phyloP scores from a whole-genome alignment of 768 basidiomycete species.

The Mycena indigotica region DNA sequence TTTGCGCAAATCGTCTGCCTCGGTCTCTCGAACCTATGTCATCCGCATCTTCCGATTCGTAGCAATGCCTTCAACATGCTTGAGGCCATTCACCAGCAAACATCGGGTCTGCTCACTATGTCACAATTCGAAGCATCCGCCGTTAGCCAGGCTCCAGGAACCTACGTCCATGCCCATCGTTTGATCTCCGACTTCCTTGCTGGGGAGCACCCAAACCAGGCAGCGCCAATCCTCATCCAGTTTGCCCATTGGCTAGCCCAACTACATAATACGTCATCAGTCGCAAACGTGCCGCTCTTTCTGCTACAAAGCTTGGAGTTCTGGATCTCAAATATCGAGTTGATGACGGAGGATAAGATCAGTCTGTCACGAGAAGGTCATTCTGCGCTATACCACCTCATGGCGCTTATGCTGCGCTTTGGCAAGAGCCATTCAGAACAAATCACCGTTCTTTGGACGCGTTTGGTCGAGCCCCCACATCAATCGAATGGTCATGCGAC shows the following conservation, averaged over 20 bases:
- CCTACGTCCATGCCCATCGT: slow-evolving; percentile 80
- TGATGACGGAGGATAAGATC: slow-evolving; percentile 62
- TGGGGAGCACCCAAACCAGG: slow-evolving; percentile 69
- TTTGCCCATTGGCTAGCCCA: slow-evolving; percentile 74
- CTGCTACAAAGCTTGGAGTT: slow-evolving; percentile 79
- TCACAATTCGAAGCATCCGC: slow-evolving; percentile 74
- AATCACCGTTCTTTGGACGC: slow-evolving; percentile 76
- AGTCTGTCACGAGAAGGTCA: slow-evolving; percentile 60
- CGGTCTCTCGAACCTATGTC: slow-evolving; percentile 82
- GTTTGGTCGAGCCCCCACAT: slow-evolving; percentile 71
- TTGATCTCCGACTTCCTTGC: slow-evolving; percentile 79
- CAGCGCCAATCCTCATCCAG: slow-evolving; percentile 66
- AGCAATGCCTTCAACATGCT: slow-evolving; percentile 78
- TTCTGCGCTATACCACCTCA: slow-evolving; percentile 74
- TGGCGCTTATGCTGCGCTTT: slow-evolving; percentile 80
- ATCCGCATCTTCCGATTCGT: slow-evolving; percentile 64
- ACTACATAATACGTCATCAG: slow-evolving; percentile 51
- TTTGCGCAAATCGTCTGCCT: slow-evolving; percentile 78
- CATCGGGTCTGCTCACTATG: slow-evolving; percentile 67
- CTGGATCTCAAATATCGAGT: slow-evolving; percentile 79
- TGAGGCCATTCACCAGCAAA: slow-evolving; percentile 69
- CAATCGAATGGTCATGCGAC: slow-evolving; percentile 78
- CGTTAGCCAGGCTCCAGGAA: slow-evolving; percentile 69
- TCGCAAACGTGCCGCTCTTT: slow-evolving; percentile 51
- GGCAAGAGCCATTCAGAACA: slow-evolving; percentile 77